A percentile compares a stretch with the other conserved stretches of the same genome.
phyloP scores from a whole-genome alignment of 768 basidiomycete species.

The Phaeolepiota aurea region DNA sequence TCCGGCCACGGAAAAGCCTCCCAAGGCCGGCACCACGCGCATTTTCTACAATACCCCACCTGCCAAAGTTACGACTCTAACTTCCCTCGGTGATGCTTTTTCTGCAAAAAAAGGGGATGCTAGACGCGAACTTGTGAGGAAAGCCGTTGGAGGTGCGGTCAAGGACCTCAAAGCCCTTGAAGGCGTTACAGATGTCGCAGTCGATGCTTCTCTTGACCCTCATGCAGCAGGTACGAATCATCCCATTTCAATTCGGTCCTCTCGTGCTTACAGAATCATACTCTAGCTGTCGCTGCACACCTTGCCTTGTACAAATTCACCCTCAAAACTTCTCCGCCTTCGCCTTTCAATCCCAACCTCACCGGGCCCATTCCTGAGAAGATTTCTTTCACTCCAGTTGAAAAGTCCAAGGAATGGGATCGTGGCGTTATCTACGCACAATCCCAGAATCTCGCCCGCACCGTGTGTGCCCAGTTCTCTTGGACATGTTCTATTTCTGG shows the following conservation, averaged over 20 bases:
- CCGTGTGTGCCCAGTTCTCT: no score
- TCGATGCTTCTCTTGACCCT: slow-evolving; percentile 61
- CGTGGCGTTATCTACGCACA: slow-evolving; percentile 65
- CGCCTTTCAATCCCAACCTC: slow-evolving; percentile 54
- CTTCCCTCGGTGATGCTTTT: slow-evolving; percentile 53
- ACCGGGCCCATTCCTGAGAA: slow-evolving; percentile 42
- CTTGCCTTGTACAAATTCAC: slow-evolving; percentile 71
- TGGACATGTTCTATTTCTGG: no score
- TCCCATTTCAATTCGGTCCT: background rate
- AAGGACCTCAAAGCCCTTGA: slow-evolving; percentile 59
- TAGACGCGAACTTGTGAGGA: slow-evolving; percentile 61
- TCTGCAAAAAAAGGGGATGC: slow-evolving; percentile 31
- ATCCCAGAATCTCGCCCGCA: slow-evolving; percentile 75
- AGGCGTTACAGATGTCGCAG: slow-evolving; percentile 48
- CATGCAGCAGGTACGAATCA: slow-evolving; percentile 63
- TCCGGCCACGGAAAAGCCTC: slow-evolving; percentile 40
- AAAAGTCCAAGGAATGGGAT: slow-evolving; percentile 56
- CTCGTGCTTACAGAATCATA: slow-evolving; percentile 2
- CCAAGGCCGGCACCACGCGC: slow-evolving; percentile 56
- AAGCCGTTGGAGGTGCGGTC: slow-evolving; percentile 64
- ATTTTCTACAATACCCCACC: slow-evolving; percentile 52
- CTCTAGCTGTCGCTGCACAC: slow-evolving; percentile 66
- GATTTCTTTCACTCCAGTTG: slow-evolving; percentile 36
- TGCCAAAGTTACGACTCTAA: slow-evolving; percentile 41
- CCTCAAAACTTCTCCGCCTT: slow-evolving; percentile 66